Evolutionary conservation across 2,329 filamentous ascomycete genomes (phyloP).

Genomic region (Fusarium sp.): DNA sequence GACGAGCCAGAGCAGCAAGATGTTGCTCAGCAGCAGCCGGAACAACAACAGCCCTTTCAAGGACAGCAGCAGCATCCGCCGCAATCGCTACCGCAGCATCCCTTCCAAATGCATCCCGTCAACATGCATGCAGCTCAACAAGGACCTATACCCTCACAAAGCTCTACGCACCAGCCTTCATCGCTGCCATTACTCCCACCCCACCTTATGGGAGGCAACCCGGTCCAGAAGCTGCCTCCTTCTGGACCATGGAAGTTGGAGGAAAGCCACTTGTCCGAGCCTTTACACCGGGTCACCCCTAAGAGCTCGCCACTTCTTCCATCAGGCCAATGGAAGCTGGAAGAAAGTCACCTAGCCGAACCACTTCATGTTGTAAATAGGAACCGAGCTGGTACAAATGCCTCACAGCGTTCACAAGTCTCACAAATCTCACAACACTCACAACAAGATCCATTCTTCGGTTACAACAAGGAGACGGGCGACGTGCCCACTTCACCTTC

Average conservation of each 20-base stretch:
- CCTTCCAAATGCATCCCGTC: slow-evolving; percentile 40
- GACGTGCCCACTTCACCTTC: slow-evolving; percentile 39
- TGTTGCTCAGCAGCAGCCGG: slow-evolving; percentile 6
- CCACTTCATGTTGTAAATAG: slow-evolving; percentile 58
- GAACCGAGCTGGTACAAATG: slow-evolving; percentile 52
- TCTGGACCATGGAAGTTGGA: slow-evolving; percentile 66
- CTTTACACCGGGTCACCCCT: slow-evolving; percentile 55
- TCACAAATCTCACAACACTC: slow-evolving; percentile 36
- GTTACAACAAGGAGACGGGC: slow-evolving; percentile 63
- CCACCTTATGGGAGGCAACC: slow-evolving; percentile 50
- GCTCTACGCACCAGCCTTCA: slow-evolving; percentile 21
- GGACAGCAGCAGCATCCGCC: not conserved
- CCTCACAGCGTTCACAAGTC: slow-evolving; percentile 38
- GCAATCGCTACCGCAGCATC: slow-evolving; percentile 30
- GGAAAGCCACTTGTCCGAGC: slow-evolving; percentile 67
- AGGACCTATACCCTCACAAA: slow-evolving; percentile 25
- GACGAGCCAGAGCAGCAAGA: slow-evolving; percentile 23
- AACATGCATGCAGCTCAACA: slow-evolving; percentile 4
- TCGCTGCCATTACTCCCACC: slow-evolving; percentile 45
- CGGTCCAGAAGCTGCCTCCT: slow-evolving; percentile 58
- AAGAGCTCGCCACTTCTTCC: slow-evolving; percentile 56
- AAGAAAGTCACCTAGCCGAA: slow-evolving; percentile 66
- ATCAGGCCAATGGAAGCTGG: slow-evolving; percentile 63
- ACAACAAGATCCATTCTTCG: slow-evolving; percentile 49
- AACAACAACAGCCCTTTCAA: slow-evolving; percentile 2